Conservation (phyloP, 225 moss, liverwort and hornwort genomes). For the Takakia lepidozioides region DNA sequence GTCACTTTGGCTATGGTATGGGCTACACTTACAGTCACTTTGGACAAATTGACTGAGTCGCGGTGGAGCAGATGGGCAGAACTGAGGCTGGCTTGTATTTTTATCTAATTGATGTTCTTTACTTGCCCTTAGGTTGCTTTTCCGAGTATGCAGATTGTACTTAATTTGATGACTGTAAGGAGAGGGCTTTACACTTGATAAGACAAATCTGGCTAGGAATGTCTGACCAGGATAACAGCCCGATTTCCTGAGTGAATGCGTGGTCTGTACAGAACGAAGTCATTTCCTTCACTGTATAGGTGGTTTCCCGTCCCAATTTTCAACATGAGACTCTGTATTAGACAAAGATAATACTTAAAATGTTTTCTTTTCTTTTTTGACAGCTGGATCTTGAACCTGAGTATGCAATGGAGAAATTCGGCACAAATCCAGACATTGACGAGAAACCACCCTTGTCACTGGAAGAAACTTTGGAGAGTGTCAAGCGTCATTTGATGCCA, state of each 20-base stretch:
- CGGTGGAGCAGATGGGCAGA: too few species aligned
- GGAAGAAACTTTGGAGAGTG: slow-evolving; percentile 60
- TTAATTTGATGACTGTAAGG: too few species aligned
- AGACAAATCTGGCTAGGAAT: not conserved
- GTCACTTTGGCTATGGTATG: too few species aligned
- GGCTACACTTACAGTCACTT: too few species aligned
- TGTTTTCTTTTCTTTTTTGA: not conserved
- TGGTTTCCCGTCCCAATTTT: too few species aligned
- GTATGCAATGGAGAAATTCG: slow-evolving; percentile 94
- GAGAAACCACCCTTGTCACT: slow-evolving; percentile 67
- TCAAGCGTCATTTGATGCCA: slow-evolving; percentile 53
- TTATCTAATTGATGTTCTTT: not conserved
- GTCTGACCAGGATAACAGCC: not conserved
- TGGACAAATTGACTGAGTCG: too few species aligned
- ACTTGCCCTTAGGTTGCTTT: too few species aligned
- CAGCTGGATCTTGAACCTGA: slow-evolving; percentile 91
- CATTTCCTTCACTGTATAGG: not conserved
- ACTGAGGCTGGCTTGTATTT: not conserved
- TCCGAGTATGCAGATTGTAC: too few species aligned
- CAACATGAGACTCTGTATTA: too few species aligned
- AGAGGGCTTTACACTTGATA: too few species aligned
- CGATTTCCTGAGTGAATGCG: not conserved
- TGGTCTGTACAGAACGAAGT: not conserved
- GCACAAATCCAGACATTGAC: slow-evolving; percentile 86
- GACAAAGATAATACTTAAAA: not conserved